These are phyloP conservation scores for Coccomyxa subellipsoidea DNA, from an alignment of 163 green algal species.

Conservation along the genomic window DNA sequence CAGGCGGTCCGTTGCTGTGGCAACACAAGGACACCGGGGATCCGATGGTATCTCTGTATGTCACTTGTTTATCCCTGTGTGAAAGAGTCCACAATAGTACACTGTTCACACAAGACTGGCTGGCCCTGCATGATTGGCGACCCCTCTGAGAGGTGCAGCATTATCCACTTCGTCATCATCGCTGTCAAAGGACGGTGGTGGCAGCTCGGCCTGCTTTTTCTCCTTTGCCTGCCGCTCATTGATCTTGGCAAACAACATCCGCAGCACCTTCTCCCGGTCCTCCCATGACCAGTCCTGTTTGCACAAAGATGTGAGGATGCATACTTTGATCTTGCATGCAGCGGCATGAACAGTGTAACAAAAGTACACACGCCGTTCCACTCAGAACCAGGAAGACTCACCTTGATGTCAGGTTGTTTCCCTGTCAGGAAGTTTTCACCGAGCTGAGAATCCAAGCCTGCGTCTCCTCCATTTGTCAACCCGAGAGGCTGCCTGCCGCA, in stretches of 20 bases:
- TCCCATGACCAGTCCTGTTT: slow-evolving; percentile 77
- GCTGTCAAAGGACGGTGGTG: slow-evolving; percentile 35
- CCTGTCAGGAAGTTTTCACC: not conserved
- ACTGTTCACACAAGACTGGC: slow-evolving; percentile 33
- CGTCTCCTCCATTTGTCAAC: not conserved
- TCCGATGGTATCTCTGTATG: too few species aligned
- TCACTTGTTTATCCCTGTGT: too few species aligned
- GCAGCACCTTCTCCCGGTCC: slow-evolving; percentile 79
- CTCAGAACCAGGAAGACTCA: not conserved
- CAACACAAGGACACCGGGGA: too few species aligned
- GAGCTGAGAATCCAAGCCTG: not conserved
- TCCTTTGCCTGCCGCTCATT: slow-evolving; percentile 56
- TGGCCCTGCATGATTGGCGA: slow-evolving; percentile 40
- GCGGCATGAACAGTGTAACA: too few species aligned
- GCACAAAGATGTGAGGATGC: too few species aligned
- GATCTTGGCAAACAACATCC: slow-evolving; percentile 82
- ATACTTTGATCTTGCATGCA: too few species aligned
- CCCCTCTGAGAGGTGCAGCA: slow-evolving; percentile 15
- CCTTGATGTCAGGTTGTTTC: not conserved
- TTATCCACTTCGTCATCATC: slow-evolving; percentile 10
- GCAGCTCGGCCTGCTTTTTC: slow-evolving; percentile 38
- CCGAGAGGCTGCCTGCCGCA: not conserved
- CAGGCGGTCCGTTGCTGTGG: too few species aligned
- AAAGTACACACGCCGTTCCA: too few species aligned
- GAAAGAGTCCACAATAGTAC: too few species aligned